Evolutionary conservation across 2,329 filamentous ascomycete genomes (phyloP), one percentile per base, ranked within the genome.

Genomic region (Tothia fuscella): DNA sequence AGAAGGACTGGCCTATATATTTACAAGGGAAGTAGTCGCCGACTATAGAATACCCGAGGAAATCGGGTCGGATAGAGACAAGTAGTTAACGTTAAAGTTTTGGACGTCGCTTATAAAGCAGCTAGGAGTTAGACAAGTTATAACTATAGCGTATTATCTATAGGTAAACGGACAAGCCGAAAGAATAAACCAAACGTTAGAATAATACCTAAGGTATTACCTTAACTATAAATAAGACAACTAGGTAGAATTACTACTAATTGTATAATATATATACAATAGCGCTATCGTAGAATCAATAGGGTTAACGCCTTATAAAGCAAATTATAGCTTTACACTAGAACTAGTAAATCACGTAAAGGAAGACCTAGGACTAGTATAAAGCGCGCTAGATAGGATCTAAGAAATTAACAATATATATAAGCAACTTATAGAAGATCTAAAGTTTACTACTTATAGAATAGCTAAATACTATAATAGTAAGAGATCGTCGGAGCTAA

Each of bases 151-250:
- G 10, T 53, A 46, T 34, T 43, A 54, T 38, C 47, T 46, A 2
- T 28, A 53, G 36, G 52, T 46, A 2, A 44, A 52, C 31, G 46
- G 48, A 6, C 40, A 53, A 31, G 49, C 45, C 4, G 48, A 52
- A 28, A 35, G 36, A 12, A 10, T 33, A 4, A 52, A 52, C 26
- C 9, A 49, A 24, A 21, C 20, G 3, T 22, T 50, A n/a, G 32
- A 50, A 30, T 7, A 45, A 5, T 51, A 51, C 21, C 38, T 51
- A 10, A 34, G 41, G 6, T 19, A 17, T 21, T 51, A 42, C 35
- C 19, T 35, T 20, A 46, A 44, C 26, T 51, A 44, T 35, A n/a
- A 42, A n/a, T 36, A 51, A 26, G 37, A 50, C 35, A 39, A 51
- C 24, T 51, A 35, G 46, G 43, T 35, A 3, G 4, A 40, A 28